These are phyloP conservation scores for Termitomyces sp. DNA, from an alignment of 768 basidiomycete species.

Conservation along the genomic window DNA sequence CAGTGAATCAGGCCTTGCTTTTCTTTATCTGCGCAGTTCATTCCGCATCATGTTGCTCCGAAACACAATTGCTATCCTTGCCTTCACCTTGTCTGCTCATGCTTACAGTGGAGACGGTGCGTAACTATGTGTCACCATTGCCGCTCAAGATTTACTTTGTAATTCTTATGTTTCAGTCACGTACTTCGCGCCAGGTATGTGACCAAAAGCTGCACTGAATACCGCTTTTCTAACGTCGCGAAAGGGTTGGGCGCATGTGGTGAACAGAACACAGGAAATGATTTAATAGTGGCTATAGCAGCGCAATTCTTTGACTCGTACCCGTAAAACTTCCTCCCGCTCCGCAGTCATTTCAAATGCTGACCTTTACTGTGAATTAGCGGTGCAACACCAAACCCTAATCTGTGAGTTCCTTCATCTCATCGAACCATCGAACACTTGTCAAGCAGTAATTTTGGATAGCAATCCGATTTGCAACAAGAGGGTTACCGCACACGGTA, in stretches of 20 bases:
- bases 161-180: background rate
- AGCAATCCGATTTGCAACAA: background rate
- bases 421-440: background rate
- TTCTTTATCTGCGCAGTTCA: background rate
- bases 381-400: background rate
- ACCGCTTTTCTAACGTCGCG: background rate
- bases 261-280: background rate
- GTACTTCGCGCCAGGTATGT: background rate
- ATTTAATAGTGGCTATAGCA: background rate
- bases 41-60: background rate
- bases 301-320: background rate
- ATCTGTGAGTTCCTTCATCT: background rate
- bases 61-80: background rate
- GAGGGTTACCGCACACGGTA: background rate
- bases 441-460: background rate
- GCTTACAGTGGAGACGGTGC: background rate
- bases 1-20: background rate
- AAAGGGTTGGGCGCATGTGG: background rate
- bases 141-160: background rate
- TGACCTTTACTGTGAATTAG: background rate
- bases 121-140: background rate
- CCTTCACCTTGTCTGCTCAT: background rate
- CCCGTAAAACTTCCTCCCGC: background rate
- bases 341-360: background rate
- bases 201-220: no score